phyloP scores from a whole-genome alignment of 2,329 filamentous ascomycete genomes.

The Grosmannia huntii region DNA sequence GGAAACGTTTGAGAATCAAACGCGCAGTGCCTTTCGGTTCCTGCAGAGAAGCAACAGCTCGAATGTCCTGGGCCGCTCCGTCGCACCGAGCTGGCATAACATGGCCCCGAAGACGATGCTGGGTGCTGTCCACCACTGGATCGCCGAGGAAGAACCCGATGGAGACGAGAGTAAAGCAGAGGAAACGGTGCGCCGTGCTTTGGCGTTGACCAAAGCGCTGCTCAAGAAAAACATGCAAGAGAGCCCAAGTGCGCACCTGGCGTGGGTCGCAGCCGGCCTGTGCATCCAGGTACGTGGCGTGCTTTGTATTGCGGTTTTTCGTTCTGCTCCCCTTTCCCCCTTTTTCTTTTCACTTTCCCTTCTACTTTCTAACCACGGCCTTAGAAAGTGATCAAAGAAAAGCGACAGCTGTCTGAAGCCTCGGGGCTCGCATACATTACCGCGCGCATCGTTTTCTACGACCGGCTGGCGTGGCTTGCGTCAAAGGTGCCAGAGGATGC shows the following conservation, averaged over 20 bases:
- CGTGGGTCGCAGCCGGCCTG: constrained; percentile 1
- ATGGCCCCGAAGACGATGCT: background rate
- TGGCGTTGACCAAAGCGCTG: background rate
- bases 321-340: background rate
- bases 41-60: constrained; percentile 3
- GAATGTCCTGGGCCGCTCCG: background rate
- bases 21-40: background rate
- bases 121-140: background rate
- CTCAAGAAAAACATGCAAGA: constrained; percentile 1
- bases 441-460: constrained; percentile 1
- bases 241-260: constrained; percentile 1
- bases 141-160: background rate
- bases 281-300: constrained; percentile 2
- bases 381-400: background rate
- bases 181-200: background rate
- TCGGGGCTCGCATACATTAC: constrained; percentile 4
- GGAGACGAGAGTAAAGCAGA: constrained; percentile 1
- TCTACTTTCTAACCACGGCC: background rate
- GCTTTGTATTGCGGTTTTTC: background rate
- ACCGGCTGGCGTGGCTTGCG: constrained; percentile 1
- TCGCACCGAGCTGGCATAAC: constrained; percentile 1
- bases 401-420: background rate
- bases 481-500: background rate
- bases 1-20: background rate
- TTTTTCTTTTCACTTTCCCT: background rate